These are phyloP conservation scores for Uronychia binucleata DNA, from an alignment of 73 alveolate genomes.

Conservation along the genomic window DNA sequence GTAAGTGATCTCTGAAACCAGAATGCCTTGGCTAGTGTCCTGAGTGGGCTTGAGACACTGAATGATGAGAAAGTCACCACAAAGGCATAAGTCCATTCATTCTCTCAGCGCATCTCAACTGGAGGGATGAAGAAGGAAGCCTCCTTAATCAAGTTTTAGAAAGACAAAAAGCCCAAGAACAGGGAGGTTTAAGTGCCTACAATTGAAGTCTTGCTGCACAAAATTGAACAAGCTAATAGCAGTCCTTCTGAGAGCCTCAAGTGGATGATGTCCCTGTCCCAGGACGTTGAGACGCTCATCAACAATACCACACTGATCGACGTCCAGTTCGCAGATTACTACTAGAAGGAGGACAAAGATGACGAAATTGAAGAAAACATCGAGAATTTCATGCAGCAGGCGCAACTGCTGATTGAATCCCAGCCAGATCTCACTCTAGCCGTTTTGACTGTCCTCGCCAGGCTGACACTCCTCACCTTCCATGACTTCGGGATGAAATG, in stretches of 20 bases:
- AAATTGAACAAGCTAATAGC: conserved; percentile 61
- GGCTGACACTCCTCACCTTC: conserved; percentile 41
- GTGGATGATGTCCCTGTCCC: conserved; percentile 33
- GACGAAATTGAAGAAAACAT: conserved; percentile 29
- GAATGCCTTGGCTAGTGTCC: neutral
- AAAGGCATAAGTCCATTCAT: neutral
- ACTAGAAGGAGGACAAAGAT: conserved; percentile 13
- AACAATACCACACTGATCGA: conserved; percentile 39
- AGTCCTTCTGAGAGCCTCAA: conserved; percentile 48
- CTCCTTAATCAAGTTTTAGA: conserved; percentile 9
- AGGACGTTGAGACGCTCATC: conserved; percentile 55
- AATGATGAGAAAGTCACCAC: conserved; percentile 51
- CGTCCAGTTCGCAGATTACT: conserved; percentile 5
- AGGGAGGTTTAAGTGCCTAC: conserved; percentile 29
- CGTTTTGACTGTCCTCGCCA: conserved; percentile 40
- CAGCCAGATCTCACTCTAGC: conserved; percentile 24
- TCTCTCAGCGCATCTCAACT: conserved; percentile 5
- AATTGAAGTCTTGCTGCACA: conserved; percentile 33
- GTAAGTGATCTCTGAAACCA: neutral
- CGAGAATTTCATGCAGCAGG: conserved; percentile 51
- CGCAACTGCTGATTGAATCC: conserved; percentile 34
- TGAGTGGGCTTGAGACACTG: conserved; percentile 23
- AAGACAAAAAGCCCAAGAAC: neutral
- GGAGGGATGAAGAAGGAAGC: conserved; percentile 31
- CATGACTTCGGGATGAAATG: conserved; percentile 52